phyloP scores from a whole-genome alignment of 768 basidiomycete species.

The Rhizopogon rudus region DNA sequence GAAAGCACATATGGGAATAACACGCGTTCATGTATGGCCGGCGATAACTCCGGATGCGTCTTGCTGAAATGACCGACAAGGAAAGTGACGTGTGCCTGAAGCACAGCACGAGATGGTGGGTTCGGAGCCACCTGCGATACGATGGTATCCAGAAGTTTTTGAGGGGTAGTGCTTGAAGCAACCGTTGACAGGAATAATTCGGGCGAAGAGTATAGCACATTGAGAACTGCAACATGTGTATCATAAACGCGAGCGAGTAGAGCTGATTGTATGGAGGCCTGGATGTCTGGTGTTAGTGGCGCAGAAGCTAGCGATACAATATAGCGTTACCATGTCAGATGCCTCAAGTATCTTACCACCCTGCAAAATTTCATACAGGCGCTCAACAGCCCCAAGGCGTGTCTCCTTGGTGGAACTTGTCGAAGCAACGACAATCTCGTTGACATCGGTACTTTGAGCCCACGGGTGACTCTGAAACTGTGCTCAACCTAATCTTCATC shows the following conservation, averaged over 20 bases:
- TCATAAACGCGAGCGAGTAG: constrained; percentile 71
- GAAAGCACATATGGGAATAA: constrained; percentile 74
- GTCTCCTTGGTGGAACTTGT: constrained; percentile 56
- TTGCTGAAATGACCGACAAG: constrained; percentile 41
- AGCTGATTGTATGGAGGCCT: constrained; percentile 59
- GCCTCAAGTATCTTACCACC: constrained; percentile 17
- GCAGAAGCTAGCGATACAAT: background rate
- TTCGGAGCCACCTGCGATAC: constrained; percentile 23
- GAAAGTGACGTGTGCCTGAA: constrained; percentile 56
- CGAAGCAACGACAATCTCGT: constrained; percentile 48
- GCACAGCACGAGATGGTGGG: constrained; percentile 45
- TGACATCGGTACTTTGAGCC: constrained; percentile 28
- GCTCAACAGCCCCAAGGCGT: constrained; percentile 55
- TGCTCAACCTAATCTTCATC: background rate
- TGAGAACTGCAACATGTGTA: constrained; percentile 51
- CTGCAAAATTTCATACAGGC: constrained; percentile 40
- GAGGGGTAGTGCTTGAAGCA: constrained; percentile 10
- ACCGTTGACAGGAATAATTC: constrained; percentile 37
- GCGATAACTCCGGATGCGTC: constrained; percentile 18
- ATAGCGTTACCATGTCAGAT: constrained; percentile 36
- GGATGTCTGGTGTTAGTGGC: background rate
- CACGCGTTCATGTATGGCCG: constrained; percentile 41
- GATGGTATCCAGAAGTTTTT: constrained; percentile 18
- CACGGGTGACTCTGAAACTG: constrained; percentile 17
- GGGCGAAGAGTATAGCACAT: constrained; percentile 59